phyloP scores from a whole-genome alignment of 805 yeast genomes.

The Clavispora phyllophila region DNA sequence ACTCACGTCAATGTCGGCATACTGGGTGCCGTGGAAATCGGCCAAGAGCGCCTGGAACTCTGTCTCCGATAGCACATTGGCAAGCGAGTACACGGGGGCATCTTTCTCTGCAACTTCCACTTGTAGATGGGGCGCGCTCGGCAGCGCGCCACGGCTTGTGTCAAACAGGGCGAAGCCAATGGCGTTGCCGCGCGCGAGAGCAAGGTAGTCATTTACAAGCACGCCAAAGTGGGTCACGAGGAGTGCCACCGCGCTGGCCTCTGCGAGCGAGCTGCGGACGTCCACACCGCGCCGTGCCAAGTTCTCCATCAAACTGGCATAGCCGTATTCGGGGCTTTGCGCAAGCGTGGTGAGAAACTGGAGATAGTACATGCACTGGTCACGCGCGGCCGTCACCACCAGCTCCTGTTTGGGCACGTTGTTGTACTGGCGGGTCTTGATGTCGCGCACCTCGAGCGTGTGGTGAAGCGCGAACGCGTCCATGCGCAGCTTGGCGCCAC shows the following conservation, averaged over 20 bases:
- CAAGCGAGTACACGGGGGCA: constrained; percentile 4
- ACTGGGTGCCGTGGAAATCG: constrained; percentile 12
- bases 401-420: constrained; percentile 45
- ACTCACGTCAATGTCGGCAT: constrained; percentile 17
- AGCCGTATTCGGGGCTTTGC: constrained; percentile 24
- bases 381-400: constrained; percentile 44
- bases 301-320: constrained; percentile 41
- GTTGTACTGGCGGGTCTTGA: constrained; percentile 52
- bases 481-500: constrained; percentile 5
- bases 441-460: constrained; percentile 36
- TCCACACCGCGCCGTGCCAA: constrained; percentile 43
- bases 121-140: not conserved
- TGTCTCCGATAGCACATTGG: constrained; percentile 7
- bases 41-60: constrained; percentile 7
- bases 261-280: constrained; percentile 44
- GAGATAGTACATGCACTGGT: constrained; percentile 61
- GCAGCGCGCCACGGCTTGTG: not conserved
- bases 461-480: constrained; percentile 3
- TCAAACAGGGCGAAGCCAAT: constrained; percentile 43
- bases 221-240: constrained; percentile 31
- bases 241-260: constrained; percentile 34
- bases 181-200: constrained; percentile 41
- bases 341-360: constrained; percentile 27
- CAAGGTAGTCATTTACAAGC: constrained; percentile 38
- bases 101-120: not conserved